Evolutionary conservation across 2,329 filamentous ascomycete genomes (phyloP), one percentile per base, ranked within the genome.

Genomic region (Botryotinia calthae): DNA sequence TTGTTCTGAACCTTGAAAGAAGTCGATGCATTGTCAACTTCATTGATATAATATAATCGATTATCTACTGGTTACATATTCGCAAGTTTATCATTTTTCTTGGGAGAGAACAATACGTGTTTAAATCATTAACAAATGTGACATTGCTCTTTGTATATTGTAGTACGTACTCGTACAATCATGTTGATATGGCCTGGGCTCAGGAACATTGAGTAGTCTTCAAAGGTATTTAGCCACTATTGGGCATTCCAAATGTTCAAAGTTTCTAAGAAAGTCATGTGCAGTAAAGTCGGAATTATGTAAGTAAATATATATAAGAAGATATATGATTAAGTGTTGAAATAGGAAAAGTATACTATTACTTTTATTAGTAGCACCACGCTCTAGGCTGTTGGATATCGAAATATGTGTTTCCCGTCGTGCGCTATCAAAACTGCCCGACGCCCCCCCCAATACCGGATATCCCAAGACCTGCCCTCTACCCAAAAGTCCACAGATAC

Each of bases 1-100:
- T 61, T 63, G 46, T 37, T 48, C 59, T 40, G 22, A 71, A 51
- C 58, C 28, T 62, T 62, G 56, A 64, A 71, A 64, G 68, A 64
- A 65, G 14, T 40, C 44, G 44, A 48, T 64, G 46, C 58, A 70
- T 51, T 64, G 42, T 40, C 8, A 48, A 44, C 25, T 44, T 44
- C 40, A 28, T 63, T 63, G 25, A 20, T 63, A 12, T 42, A 44
- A 28, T 28, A 7, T 42, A 31, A 28, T 28, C 12, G 40, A 63
- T n/a, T 9, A 44, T 63, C 20, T 20, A 48, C 20, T 6, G 42
- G 9, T 34, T 16, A 28, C 25, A 44, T 20, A 12, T 42, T 18
- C 16, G 16, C 14, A 28, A 4, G 1, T 42, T 28, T 20, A 14
- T 6, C 37, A n/a, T 62, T 10, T 20, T 18, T 14, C 14, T 20